phyloP scores from a whole-genome alignment of 139 green algal genomes.

The Ulvella scutata region DNA sequence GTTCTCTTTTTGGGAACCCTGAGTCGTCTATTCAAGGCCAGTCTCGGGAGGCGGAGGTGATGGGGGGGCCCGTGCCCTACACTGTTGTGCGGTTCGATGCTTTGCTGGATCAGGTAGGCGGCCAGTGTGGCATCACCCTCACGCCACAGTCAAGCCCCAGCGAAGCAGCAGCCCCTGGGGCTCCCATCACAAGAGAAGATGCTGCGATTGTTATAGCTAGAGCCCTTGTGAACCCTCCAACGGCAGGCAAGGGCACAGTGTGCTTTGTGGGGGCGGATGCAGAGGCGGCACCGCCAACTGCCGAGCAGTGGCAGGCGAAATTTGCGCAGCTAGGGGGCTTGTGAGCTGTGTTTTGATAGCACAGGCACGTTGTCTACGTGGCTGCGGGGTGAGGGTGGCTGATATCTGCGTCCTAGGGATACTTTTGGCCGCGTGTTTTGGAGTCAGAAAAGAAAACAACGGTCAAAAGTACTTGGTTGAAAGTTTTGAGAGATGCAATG shows the following conservation, averaged over 20 bases:
- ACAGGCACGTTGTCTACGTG: too few relatives aligned
- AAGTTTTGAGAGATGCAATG: too few relatives aligned
- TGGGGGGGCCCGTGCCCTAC: background rate
- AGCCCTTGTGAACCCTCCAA: background rate
- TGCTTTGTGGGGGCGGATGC: background rate
- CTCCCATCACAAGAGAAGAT: background rate
- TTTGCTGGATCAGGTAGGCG: background rate
- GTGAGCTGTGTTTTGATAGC: too few relatives aligned
- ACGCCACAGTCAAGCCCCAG: background rate
- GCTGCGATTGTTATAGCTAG: background rate
- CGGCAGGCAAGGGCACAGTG: background rate
- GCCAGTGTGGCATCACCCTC: background rate
- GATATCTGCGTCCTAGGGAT: too few relatives aligned
- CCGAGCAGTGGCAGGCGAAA: too few relatives aligned
- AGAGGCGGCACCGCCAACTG: too few relatives aligned
- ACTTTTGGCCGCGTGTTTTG: too few relatives aligned
- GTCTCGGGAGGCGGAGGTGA: background rate
- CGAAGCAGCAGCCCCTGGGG: background rate
- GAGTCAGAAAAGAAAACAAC: too few relatives aligned
- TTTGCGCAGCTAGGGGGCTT: too few relatives aligned
- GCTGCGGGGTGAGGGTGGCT: too few relatives aligned
- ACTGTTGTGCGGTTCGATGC: slow-evolving; percentile 3
- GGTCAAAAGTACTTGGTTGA: too few relatives aligned
- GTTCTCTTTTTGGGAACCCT: background rate
- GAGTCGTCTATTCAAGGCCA: background rate